Evolutionary conservation across 805 yeast species (phyloP).

Genomic region (Torulaspora maleeae): DNA sequence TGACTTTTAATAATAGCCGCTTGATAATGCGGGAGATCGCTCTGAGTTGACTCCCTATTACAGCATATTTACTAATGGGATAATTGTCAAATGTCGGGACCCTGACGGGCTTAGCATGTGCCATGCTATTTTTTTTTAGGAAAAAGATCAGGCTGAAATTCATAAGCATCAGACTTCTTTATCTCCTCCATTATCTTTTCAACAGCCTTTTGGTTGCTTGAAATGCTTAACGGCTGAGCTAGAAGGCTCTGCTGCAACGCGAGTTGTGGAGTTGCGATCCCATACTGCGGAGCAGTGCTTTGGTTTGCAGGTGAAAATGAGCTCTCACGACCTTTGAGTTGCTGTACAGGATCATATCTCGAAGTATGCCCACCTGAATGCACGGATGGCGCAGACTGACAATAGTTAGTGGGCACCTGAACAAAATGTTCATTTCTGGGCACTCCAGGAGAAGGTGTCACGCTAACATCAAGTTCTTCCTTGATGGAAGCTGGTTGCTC

Average conservation of each 20-base stretch:
- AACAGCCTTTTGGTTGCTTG: constrained; percentile 21
- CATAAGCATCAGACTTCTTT: constrained; percentile 71
- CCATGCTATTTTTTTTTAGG: constrained; percentile 35
- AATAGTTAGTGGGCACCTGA: too few species aligned
- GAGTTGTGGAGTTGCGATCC: constrained; percentile 22
- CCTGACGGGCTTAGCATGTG: constrained; percentile 39
- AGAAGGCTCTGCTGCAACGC: constrained; percentile 4
- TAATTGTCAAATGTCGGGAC: constrained; percentile 24
- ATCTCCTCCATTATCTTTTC: constrained; percentile 44
- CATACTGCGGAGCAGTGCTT: not conserved
- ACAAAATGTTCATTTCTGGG: not conserved
- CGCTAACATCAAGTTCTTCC: not conserved
- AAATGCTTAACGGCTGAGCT: constrained; percentile 1
- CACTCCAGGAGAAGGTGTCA: not conserved
- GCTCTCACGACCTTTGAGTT: not conserved
- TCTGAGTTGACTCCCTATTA: too few species aligned
- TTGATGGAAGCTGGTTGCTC: not conserved
- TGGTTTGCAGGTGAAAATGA: not conserved
- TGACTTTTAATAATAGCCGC: too few species aligned
- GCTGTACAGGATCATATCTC: constrained; percentile 1
- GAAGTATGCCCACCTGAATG: not conserved
- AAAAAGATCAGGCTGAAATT: constrained; percentile 60
- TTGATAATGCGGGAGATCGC: too few species aligned
- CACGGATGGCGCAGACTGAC: not conserved
- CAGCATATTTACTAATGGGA: too few species aligned